Percentiles rank a stretch among this genome's conserved stretches.
phyloP scores from a whole-genome alignment of 2,329 filamentous ascomycete genomes.

The Cadophora malorum region DNA sequence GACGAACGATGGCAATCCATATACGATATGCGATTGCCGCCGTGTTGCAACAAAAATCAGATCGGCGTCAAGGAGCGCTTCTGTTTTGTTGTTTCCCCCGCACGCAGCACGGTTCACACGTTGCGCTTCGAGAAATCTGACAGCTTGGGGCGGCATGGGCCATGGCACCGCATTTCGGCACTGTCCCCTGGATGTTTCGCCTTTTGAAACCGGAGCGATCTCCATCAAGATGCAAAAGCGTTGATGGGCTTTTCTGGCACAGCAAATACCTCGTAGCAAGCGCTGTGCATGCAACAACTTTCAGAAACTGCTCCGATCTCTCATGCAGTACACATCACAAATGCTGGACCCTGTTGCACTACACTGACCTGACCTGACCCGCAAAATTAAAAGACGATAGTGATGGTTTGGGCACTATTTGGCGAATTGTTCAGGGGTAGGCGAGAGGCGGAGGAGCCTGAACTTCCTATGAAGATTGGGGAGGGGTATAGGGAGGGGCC shows the following conservation, averaged over 20 bases:
- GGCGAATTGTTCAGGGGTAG: constrained; percentile 12
- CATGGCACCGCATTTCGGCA: constrained; percentile 16
- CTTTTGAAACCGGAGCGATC: constrained; percentile 21
- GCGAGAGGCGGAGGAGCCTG: constrained; percentile 7
- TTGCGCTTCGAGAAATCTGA: constrained; percentile 13
- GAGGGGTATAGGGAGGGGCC: neutral
- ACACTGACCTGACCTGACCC: neutral
- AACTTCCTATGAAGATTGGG: constrained; percentile 9
- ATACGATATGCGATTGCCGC: constrained; percentile 23
- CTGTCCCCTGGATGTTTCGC: constrained; percentile 21
- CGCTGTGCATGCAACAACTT: constrained; percentile 22
- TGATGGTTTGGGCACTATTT: constrained; percentile 12
- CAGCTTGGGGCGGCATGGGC: constrained; percentile 7
- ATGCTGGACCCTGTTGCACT: neutral
- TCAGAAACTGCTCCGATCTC: constrained; percentile 18
- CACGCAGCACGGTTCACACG: constrained; percentile 15
- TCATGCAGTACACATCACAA: constrained; percentile 28
- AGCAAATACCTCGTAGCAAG: constrained; percentile 5
- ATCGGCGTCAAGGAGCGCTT: constrained; percentile 26
- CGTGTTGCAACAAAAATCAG: constrained; percentile 12
- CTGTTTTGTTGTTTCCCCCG: constrained; percentile 17
- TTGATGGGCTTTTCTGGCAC: neutral
- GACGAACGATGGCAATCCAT: constrained; percentile 14
- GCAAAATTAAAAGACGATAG: neutral
- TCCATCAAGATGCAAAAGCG: neutral